A percentile compares a stretch with the other conserved stretches of the same genome.
Conservation (phyloP, 1,284 basidiomycete species). For the Tilletia caries region DNA sequence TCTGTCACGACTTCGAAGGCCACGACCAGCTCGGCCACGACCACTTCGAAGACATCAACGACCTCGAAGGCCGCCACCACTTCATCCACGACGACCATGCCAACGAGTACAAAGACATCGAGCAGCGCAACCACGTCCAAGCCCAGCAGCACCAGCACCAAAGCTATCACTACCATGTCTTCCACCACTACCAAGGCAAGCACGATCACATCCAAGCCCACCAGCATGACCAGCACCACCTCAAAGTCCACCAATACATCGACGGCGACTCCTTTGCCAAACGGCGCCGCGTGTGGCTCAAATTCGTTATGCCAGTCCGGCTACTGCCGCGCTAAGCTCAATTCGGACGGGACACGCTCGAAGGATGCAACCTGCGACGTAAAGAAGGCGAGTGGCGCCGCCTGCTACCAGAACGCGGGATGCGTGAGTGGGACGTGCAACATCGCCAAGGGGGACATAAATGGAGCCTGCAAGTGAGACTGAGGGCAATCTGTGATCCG, state of each 20-base stretch:
- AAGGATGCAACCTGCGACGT: background rate
- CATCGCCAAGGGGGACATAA: background rate
- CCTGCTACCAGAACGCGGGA: background rate
- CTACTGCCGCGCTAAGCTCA: conserved; percentile 6
- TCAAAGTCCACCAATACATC: background rate
- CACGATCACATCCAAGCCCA: background rate
- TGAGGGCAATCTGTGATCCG: too few species aligned
- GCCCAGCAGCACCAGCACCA: background rate
- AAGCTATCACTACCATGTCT: background rate
- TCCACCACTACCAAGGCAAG: background rate
- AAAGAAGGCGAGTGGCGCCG: background rate
- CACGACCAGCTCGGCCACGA: too few species aligned
- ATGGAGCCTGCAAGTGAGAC: background rate
- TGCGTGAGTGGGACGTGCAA: background rate
- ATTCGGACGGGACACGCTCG: background rate
- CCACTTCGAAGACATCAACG: background rate
- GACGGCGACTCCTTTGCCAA: background rate
- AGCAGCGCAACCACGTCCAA: background rate
- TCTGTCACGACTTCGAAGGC: conserved; percentile 18
- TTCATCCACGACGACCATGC: background rate
- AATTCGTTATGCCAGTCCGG: background rate
- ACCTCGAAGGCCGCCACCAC: background rate
- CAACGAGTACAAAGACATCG: background rate
- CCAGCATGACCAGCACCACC: conserved; percentile 3
- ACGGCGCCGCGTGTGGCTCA: background rate